These are phyloP conservation scores for Rutstroemia sydowiana DNA, from an alignment of 2,329 filamentous ascomycete species.

Conservation along the genomic window DNA sequence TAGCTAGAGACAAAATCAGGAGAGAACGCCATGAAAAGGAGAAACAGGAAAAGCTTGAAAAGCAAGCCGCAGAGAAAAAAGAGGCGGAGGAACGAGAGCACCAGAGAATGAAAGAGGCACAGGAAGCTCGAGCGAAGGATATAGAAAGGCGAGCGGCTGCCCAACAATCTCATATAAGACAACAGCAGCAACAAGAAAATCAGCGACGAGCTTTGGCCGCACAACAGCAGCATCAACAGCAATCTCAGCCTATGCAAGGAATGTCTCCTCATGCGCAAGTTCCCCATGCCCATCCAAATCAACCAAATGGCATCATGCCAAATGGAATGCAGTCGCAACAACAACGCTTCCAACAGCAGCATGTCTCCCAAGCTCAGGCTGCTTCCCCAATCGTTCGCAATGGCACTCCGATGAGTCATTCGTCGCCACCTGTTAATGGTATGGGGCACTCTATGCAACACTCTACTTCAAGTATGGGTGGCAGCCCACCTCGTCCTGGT, in stretches of 20 bases:
- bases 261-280: slow-evolving; percentile 25
- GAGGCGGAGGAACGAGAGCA: slow-evolving; percentile 40
- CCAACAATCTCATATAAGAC: slow-evolving; percentile 6
- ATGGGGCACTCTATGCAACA: slow-evolving; percentile 51
- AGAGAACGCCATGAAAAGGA: slow-evolving; percentile 68
- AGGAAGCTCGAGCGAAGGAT: slow-evolving; percentile 28
- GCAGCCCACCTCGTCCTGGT: slow-evolving; percentile 58
- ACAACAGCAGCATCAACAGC: slow-evolving; percentile 34
- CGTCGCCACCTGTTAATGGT: slow-evolving; percentile 53
- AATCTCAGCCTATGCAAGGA: slow-evolving; percentile 10
- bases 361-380: slow-evolving; percentile 53
- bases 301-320: slow-evolving; percentile 36
- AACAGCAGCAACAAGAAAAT: slow-evolving; percentile 30
- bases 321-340: slow-evolving; percentile 32
- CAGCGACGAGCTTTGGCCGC: slow-evolving; percentile 32
- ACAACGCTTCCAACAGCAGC: slow-evolving; percentile 35
- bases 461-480: slow-evolving; percentile 60
- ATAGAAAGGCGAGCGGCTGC: slow-evolving; percentile 27
- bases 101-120: slow-evolving; percentile 33
- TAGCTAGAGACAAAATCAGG: slow-evolving; percentile 80
- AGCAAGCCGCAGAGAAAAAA: slow-evolving; percentile 42
- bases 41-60: slow-evolving; percentile 65
- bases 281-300: slow-evolving; percentile 37
- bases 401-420: slow-evolving; percentile 56
- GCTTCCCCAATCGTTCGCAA: slow-evolving; percentile 62